Evolutionary conservation across 208 protist genomes (phyloP).

Genomic region (Leishmania arabica): DNA sequence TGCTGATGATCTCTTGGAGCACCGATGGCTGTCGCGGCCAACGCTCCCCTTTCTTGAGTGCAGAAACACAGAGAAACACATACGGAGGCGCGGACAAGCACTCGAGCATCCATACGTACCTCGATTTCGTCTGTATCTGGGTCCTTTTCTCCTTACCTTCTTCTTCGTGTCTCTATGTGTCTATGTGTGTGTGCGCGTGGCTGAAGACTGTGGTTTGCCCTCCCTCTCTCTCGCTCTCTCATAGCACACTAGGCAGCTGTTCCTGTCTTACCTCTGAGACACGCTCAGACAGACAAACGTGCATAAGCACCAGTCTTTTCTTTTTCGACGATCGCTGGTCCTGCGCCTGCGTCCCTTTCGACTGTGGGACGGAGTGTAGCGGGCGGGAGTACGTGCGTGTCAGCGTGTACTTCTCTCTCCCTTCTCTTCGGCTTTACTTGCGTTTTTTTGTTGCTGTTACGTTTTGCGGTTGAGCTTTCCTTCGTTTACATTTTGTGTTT

Average conservation of each 20-base stretch:
- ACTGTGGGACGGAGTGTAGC: no score
- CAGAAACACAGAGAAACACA: not conserved
- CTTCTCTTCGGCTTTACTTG: no score
- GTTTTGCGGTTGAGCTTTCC: not conserved
- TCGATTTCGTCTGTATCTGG: not conserved
- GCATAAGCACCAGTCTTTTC: no score
- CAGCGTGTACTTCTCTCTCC: no score
- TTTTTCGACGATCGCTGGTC: no score
- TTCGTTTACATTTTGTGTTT: not conserved
- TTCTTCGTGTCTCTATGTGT: not conserved
- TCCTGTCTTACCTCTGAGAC: not conserved
- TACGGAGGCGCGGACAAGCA: not conserved
- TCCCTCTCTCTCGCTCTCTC: not conserved
- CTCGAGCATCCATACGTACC: not conserved
- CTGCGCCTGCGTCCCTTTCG: no score
- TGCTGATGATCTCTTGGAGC: not conserved
- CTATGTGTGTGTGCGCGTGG: not conserved
- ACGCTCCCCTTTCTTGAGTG: not conserved
- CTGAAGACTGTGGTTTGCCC: not conserved
- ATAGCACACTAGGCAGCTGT: no score
- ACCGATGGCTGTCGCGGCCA: not conserved
- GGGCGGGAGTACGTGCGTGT: no score
- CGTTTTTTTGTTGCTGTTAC: not conserved
- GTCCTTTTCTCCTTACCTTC: not conserved
- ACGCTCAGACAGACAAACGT: no score